Percentiles rank a stretch among this genome's conserved stretches.
These are phyloP conservation scores for Serendipita sp. DNA, from an alignment of 768 basidiomycete genomes.

Conservation along the genomic window DNA sequence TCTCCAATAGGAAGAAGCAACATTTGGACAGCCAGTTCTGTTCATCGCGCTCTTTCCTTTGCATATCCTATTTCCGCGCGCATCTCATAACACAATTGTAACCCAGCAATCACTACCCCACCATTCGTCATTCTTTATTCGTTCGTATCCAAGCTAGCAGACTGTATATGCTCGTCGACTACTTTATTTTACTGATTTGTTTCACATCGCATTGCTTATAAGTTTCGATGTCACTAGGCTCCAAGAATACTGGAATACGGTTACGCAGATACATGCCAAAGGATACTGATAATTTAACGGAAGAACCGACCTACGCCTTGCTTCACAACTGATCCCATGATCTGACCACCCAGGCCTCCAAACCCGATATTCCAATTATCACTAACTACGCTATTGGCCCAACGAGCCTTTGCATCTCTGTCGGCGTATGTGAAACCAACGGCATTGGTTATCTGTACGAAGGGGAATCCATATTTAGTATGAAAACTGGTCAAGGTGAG, in stretches of 20 bases:
- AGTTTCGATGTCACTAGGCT: not conserved
- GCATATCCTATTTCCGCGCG: not conserved
- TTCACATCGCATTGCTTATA: not conserved
- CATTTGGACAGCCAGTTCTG: not conserved
- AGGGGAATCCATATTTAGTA: not conserved
- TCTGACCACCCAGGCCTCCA: conserved; percentile 70
- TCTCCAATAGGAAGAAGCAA: not conserved
- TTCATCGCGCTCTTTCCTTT: not conserved
- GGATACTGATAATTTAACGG: conserved; percentile 22
- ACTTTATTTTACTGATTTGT: not conserved
- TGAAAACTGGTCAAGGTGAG: not conserved
- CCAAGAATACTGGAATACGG: not conserved
- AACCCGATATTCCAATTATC: conserved; percentile 56
- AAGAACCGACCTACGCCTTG: conserved; percentile 69
- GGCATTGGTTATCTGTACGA: conserved; percentile 58
- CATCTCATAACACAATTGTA: not conserved
- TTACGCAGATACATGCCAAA: no score
- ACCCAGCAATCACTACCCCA: not conserved
- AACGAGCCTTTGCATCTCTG: conserved; percentile 82
- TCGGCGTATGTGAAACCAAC: conserved; percentile 94
- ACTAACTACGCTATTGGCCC: conserved; percentile 65
- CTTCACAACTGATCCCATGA: conserved; percentile 70
- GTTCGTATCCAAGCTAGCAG: not conserved
- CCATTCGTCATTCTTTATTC: not conserved
- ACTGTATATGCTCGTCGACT: not conserved